Conservation (phyloP, 2,329 filamentous ascomycete genomes). For the Aurifilum marmelostoma region DNA sequence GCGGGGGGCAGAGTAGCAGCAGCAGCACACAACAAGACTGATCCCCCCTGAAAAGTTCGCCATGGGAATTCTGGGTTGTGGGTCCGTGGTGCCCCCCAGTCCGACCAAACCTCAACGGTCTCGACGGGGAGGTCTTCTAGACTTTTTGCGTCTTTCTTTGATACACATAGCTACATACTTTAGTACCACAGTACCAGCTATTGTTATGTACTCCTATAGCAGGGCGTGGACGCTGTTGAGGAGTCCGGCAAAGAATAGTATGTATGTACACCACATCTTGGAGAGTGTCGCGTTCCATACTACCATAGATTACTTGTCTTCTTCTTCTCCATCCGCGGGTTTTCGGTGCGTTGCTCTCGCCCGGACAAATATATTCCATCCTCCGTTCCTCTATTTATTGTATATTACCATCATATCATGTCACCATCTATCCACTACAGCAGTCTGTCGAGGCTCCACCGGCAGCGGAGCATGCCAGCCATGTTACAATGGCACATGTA, state of each 20-base stretch:
- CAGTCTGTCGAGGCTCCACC: neutral
- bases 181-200: too few relatives aligned
- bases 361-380: neutral
- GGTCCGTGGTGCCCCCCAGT: constrained; percentile 1
- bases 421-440: neutral
- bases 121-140: neutral
- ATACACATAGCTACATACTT: too few relatives aligned
- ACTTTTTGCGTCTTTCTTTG: too few relatives aligned
- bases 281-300: too few relatives aligned
- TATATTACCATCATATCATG: neutral
- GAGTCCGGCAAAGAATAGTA: too few relatives aligned
- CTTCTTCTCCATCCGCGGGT: neutral
- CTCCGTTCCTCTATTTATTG: neutral
- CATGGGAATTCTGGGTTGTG: neutral
- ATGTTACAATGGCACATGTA: neutral
- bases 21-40: too few relatives aligned
- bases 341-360: neutral
- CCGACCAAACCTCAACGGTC: neutral
- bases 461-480: neutral
- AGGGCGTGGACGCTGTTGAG: neutral
- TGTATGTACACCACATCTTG: too few relatives aligned
- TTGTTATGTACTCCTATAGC: too few relatives aligned
- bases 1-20: neutral
- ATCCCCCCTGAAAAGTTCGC: constrained; percentile 14
- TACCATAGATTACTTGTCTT: too few relatives aligned